Base-by-base conservation (phyloP, 139 green algal genomes). In the Picochlorum costavermella region DNA sequence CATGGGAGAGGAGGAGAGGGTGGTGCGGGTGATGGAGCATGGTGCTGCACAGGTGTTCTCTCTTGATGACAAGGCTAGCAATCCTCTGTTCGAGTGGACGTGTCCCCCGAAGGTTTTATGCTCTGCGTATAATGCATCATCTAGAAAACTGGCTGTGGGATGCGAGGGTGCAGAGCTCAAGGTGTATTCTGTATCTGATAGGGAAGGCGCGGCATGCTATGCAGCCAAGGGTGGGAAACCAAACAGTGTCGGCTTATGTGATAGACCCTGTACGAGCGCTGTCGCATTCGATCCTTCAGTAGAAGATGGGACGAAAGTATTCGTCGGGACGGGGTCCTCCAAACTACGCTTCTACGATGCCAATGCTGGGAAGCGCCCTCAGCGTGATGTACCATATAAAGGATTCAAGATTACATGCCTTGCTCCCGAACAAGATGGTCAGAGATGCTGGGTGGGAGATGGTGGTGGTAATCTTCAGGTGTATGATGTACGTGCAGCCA, bases 381-480 rank as follows among this genome's bases (percentile, higher is more conserved):
- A 88, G 65, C 20, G 76, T 45, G 68, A 84, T 30, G 8, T 88
- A 23, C 64, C 64, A 12, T 84, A 73, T 70, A 63, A 74, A 8
- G 77, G 87, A 16, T 63, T 70, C 0, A 63, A 72, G 17, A 68
- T 89, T 36, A 89, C 78, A 4, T 61, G 60, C 2, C 30, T 90
- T 48, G 60, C 59, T 4, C 49, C 79, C 8, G 51, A 81, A 30
- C 43, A 29, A 4, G 65, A 76, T 48, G 79, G 75, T 78, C n/a
- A 23, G 29, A 71, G 76, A 26, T 71, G 80, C 55, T 91, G 85
- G 83, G 59, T 78, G 20, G 77, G 70, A 30, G 86, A 85, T 44
- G 81, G 76, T n/a, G 46, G 36, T 10, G 83, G 83, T 2, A 50
- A 71, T n/a, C 53, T 88, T 2, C 75, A 88, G 63, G 76, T 77